Base-by-base conservation (phyloP, 768 basidiomycete species). In the Neoboletus brunneissimus region DNA sequence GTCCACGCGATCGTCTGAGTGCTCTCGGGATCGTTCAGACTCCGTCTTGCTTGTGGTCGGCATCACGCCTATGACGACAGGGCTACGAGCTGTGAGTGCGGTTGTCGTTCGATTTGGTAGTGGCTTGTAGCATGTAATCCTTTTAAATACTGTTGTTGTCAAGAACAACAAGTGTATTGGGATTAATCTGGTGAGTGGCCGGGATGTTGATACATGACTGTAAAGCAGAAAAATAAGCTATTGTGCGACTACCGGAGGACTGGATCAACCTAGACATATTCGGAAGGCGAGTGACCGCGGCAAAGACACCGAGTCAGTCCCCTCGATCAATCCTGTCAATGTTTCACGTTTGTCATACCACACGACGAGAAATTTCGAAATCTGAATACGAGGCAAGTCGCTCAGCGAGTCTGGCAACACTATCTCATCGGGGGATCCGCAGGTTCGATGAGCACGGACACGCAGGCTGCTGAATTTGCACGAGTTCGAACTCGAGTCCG, bases 291-390 rank as follows among this genome's bases (percentile, higher is more conserved):
- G 38, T 40, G 38, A 40, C 38, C 10, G 29, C 54, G 60, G 56
- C 63, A 64, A 64, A 68, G 67, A 55, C 46, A 57, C 61, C 61
- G 60, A 62, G 55, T 61, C 59, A 61, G 60, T 61, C 71, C 51
- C 62, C 67, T 72, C 77, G 79, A 80, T 80, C 78, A 76, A 51
- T 62, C 45, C 63, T 66, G 66, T 57, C 61, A 51, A 55, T 77
- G 79, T 80, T 77, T 81, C 78, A 78, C 59, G 64, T 67, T 65
- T 71, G 60, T 70, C 70, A 70, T 65, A 51, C 53, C 48, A 25
- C 53, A 27, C 42, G 48, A 53, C 48, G 53, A 58, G n/a, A 48
- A 59, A 56, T 49, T 51, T 60, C 48, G 56, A 58, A 53, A 56
- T 58, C 29, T 40, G 45, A 32, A 45, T 44, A 45, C 46, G 47